Base-by-base conservation (phyloP, 169 alveolate genomes). In the Plasmodium yoelii region DNA sequence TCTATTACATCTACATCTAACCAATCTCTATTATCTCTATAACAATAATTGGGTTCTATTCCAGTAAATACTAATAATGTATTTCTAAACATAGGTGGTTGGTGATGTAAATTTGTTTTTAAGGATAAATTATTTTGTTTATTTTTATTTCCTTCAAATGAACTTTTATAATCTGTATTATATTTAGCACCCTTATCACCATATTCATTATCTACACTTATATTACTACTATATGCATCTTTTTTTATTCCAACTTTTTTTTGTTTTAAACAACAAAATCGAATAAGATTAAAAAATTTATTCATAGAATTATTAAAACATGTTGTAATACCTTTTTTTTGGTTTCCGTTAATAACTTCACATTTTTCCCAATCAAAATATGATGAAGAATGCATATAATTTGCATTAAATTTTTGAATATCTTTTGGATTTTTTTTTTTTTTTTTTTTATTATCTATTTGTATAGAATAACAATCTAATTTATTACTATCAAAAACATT, bases 1-100 rank as follows among this genome's bases (percentile, higher is more conserved):
- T 95, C 96, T 51, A 95, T 95, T 2, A 94, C 96, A 95, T 95
- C 97, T 84, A 95, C 96, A 88, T 95, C 97, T 55, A 95, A 57
- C 95, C 96, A 95, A 59, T 73, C 87, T 42, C 82, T 88, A 65
- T 84, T 56, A 61, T 56, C 88, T 46, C 67, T 22, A 53, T 34
- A 80, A 9, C 84, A 67, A 13, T 80, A 80, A 65, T 56, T 80
- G 34, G 90, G 90, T 53, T 80, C 90, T 67, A 80, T 67, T 1
- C 90, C 90, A n/a, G 90, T 80, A 80, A 80, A 80, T n/a, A 80
- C 90, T 59, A 80, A 42, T 10, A 80, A 60, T 19, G 90, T 80
- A 47, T 80, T 80, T 59, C 90, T 80, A 22, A 80, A 80, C 90
- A 80, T 80, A 26, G 90, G 90, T 65, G 90, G 90, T 24, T 80